Conservation (phyloP, 495 filamentous ascomycete species). For the Penicillium odoratum region DNA sequence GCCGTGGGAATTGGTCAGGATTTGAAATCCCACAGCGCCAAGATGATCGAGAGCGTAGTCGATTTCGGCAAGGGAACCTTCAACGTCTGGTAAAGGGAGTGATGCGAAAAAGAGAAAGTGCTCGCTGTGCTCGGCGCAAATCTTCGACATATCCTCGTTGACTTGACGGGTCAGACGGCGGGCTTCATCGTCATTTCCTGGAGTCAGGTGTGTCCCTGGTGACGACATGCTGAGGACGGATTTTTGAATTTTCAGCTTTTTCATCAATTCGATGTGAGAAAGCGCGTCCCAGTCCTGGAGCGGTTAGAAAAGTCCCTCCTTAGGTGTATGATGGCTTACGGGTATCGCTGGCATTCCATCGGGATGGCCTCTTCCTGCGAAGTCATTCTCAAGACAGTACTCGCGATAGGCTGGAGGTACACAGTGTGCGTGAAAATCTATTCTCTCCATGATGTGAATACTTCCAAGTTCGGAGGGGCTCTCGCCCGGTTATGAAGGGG, state of each 20-base stretch:
- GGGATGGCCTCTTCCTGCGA: slow-evolving; percentile 33
- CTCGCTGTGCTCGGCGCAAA: slow-evolving; percentile 35
- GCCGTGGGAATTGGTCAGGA: slow-evolving; percentile 51
- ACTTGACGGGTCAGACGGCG: slow-evolving; percentile 29
- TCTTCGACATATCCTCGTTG: slow-evolving; percentile 42
- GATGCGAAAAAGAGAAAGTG: slow-evolving; percentile 52
- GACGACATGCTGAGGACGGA: slow-evolving; percentile 54
- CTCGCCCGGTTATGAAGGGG: not conserved
- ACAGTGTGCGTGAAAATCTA: slow-evolving; percentile 41
- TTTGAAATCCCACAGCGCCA: slow-evolving; percentile 47
- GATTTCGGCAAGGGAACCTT: slow-evolving; percentile 45
- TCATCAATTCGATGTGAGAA: slow-evolving; percentile 50
- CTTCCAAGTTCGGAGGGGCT: too few species aligned
- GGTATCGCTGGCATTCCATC: slow-evolving; percentile 53
- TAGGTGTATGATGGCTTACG: slow-evolving; percentile 12
- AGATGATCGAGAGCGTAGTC: slow-evolving; percentile 37
- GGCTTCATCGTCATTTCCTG: slow-evolving; percentile 32
- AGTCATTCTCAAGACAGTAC: slow-evolving; percentile 31
- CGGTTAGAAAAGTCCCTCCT: not conserved
- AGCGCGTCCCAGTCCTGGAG: slow-evolving; percentile 41
- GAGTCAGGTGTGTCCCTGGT: slow-evolving; percentile 47
- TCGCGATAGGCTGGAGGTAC: slow-evolving; percentile 34
- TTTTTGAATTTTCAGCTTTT: slow-evolving; percentile 41
- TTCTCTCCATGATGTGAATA: slow-evolving; percentile 20
- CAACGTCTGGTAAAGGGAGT: slow-evolving; percentile 49